A percentile compares a stretch with the other conserved stretches of the same genome.
Evolutionary conservation across 176 grass and related monocot species (phyloP).

Genomic region (Oropetium thomaeum): DNA sequence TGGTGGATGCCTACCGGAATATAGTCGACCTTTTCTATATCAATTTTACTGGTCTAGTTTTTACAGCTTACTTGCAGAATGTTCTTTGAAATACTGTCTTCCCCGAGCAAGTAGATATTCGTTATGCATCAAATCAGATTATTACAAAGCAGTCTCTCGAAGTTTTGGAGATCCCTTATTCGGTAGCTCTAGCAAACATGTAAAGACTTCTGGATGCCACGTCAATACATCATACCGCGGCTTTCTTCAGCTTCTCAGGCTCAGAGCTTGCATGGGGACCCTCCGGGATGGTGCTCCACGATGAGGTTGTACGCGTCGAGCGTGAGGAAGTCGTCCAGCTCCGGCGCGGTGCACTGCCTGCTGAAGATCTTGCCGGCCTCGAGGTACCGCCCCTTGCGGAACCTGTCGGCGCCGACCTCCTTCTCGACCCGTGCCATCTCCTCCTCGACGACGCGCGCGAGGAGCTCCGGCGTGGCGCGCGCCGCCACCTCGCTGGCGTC

Average conservation of each 20-base stretch:
- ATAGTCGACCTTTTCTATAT: background rate
- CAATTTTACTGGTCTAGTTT: background rate
- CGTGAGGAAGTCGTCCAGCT: slow-evolving; percentile 89
- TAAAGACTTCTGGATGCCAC: background rate
- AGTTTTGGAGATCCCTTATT: background rate
- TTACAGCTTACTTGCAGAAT: background rate
- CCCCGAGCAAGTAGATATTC: background rate
- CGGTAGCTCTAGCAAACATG: background rate
- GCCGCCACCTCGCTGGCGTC: slow-evolving; percentile 48
- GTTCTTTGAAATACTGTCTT: background rate
- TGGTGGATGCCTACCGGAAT: background rate
- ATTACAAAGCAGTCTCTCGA: background rate
- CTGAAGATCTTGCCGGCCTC: slow-evolving; percentile 68
- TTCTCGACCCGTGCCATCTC: slow-evolving; percentile 69
- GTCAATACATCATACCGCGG: background rate
- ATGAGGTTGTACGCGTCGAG: slow-evolving; percentile 80
- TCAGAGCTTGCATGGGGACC: slow-evolving; percentile 53
- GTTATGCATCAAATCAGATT: background rate
- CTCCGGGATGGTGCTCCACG: slow-evolving; percentile 64
- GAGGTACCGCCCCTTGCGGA: slow-evolving; percentile 45
- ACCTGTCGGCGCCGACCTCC: slow-evolving; percentile 61
- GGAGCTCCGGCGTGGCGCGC: slow-evolving; percentile 59
- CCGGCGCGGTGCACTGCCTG: slow-evolving; percentile 62
- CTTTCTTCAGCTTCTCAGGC: background rate
- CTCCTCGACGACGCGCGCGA: slow-evolving; percentile 73